phyloP scores from a whole-genome alignment of 2,329 filamentous ascomycete species.

The Beauveria rudraprayagi region DNA sequence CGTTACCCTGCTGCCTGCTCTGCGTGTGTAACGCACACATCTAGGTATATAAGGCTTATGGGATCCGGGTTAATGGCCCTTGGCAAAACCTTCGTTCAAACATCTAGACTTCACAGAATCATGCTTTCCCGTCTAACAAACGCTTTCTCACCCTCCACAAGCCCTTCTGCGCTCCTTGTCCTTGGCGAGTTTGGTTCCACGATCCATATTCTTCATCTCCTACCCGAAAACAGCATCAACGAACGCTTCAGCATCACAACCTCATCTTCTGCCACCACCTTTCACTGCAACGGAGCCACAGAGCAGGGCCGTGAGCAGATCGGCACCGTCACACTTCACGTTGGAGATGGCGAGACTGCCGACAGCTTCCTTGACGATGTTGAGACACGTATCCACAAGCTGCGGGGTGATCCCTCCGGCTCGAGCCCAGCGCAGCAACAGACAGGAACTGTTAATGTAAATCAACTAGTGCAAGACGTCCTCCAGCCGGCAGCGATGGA shows the following conservation, averaged over 20 bases:
- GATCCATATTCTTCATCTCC: background rate
- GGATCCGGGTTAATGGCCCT: too few species aligned
- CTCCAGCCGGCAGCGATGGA: background rate
- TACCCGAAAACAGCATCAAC: background rate
- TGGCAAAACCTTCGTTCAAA: background rate
- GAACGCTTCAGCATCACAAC: background rate
- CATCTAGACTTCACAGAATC: background rate
- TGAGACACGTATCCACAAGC: background rate
- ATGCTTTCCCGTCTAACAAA: background rate
- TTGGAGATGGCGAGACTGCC: constrained; percentile 7
- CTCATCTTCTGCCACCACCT: background rate
- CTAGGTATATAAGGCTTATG: too few species aligned
- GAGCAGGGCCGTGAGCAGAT: constrained; percentile 4
- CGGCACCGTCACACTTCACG: constrained; percentile 1
- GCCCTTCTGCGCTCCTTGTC: constrained; percentile 3
- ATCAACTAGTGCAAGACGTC: background rate
- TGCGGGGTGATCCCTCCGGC: background rate
- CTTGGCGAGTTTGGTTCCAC: background rate
- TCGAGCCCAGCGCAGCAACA: background rate
- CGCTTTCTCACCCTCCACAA: background rate
- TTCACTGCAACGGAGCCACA: background rate
- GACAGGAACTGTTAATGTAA: background rate
- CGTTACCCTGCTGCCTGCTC: too few species aligned
- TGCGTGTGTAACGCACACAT: too few species aligned
- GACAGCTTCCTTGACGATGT: constrained; percentile 1